Evolutionary conservation across 2,329 filamentous ascomycete genomes (phyloP), one percentile per base, ranked within the genome.

Genomic region (Verticillium isaacii): DNA sequence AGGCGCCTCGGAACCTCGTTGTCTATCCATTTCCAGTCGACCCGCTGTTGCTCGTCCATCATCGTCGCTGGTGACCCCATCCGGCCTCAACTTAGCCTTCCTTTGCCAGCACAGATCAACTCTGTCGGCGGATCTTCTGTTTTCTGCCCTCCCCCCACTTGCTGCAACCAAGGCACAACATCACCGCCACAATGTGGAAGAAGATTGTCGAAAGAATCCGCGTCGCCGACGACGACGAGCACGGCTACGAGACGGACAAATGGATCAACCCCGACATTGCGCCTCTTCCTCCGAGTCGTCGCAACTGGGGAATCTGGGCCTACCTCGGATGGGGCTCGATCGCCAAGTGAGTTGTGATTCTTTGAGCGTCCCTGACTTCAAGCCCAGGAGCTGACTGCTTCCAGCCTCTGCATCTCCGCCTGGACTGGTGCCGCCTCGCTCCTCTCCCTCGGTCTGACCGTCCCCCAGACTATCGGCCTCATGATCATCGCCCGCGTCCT

Each of bases 251-350:
- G 62, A 80, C 79, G 0, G 75, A 79, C 58, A 71, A 75, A 34
- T 84, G 81, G 81, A 80, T 78, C 32, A 83, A 83, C 61, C 78
- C 77, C 66, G 75, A 76, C 54, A 66, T 77, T 34, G 72, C 74
- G 14, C 74, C 75, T n/a, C 65, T 77, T 7, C 71, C 80, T n/a
- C 74, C 76, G 2, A 73, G 75, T 61, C 70, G 78, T 59, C 71
- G 80, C 64, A 82, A 79, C 45, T 82, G 80, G 80, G 78, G 80
- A 72, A 11, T 64, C 3, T 66, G 61, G 64, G 61, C 66, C 11
- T 68, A 64, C 39, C 62, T 66, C 9, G 65, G 65, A 1, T 66
- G 65, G 32, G 65, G 65, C 3, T 66, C 64, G 12, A 66, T 66
- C 58, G 65, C 65, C 32, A 66, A 66, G 65, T 64, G 55, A 56